Percentiles rank a stretch among this genome's conserved stretches.
Evolutionary conservation across 176 grass and related monocot genomes (phyloP).

Genomic region (Carex littledalei): DNA sequence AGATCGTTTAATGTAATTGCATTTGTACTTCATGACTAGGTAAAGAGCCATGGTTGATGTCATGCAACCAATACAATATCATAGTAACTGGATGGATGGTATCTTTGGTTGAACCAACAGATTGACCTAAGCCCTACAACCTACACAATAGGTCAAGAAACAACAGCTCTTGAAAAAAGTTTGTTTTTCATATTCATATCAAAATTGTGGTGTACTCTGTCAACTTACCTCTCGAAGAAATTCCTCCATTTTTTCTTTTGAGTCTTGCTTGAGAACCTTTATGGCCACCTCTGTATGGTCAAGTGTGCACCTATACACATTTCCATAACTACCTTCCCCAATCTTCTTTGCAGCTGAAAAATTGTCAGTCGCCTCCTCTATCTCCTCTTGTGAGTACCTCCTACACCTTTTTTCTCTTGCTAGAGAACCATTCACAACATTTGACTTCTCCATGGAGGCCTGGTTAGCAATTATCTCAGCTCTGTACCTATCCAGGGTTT

Average conservation of each 20-base stretch:
- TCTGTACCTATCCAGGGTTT: conserved; percentile 28
- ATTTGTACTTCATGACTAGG: background rate
- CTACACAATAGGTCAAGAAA: background rate
- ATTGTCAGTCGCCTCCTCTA: conserved; percentile 79
- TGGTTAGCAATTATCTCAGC: conserved; percentile 38
- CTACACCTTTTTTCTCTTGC: conserved; percentile 60
- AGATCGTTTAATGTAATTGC: background rate
- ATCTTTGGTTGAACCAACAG: background rate
- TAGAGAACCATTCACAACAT: conserved; percentile 41
- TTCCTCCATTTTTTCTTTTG: conserved; percentile 57
- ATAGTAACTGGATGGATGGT: background rate
- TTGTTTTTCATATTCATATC: background rate
- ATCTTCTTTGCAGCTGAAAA: conserved; percentile 91
- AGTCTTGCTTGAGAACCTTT: conserved; percentile 84
- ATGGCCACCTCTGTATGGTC: conserved; percentile 90
- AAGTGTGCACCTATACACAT: conserved; percentile 90
- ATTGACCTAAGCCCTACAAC: background rate
- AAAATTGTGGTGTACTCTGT: background rate
- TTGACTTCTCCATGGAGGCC: conserved; percentile 38
- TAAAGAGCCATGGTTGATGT: background rate
- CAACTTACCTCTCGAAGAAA: conserved; percentile 74
- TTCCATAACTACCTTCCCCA: conserved; percentile 82
- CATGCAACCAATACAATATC: background rate
- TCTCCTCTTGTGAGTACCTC: conserved; percentile 76
- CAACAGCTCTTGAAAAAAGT: background rate